Base-by-base conservation (phyloP, 2,329 filamentous ascomycete genomes). In the Pyrenochaeta sp. region DNA sequence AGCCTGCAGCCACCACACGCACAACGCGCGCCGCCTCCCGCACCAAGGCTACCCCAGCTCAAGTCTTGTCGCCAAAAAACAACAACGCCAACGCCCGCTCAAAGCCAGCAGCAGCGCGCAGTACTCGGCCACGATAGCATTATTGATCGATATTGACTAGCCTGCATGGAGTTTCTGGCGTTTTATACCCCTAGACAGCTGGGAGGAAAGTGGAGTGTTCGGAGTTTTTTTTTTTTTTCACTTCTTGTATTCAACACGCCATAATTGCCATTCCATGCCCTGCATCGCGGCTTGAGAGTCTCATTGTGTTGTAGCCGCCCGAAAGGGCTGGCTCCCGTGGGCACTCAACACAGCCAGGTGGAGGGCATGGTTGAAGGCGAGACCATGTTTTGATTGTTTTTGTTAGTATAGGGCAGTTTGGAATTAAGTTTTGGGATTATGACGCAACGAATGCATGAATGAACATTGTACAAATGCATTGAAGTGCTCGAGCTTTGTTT, bases 21-120 rank as follows among this genome's bases (percentile, higher is more conserved):
- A 58, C 64, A 32, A 72, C 68, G 2, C 67, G 68, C n/a, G 67
- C 68, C 13, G 63, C 66, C 2, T 71, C 68, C 6, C 67, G 67
- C 12, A 67, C 66, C 45, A 68, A 64, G 39, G 52, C 64, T 2
- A 52, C 58, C 9, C 50, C 59, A 15, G 49, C 54, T 1, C 61
- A 70, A 8, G 58, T 72, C 1, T 51, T 72, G 2, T 72, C 68
- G 25, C 68, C 68, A n/a, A 72, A 72, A 45, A 69, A 58, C 36
- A 60, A 64, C 44, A 64, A 68, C 24, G 48, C 52, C 43, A 62
- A 63, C 13, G 54, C 56, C 6, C 47, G 53, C n/a, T 46, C 56
- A 27, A 70, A 69, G 52, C 55, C 66, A 19, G 52, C 67, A 50
- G 62, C 66, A 51, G 62, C 64, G 13, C 59, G 62, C 58, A 66